Evolutionary conservation across 345 rosid species (phyloP).

Genomic region (Euclidium syriacum): DNA sequence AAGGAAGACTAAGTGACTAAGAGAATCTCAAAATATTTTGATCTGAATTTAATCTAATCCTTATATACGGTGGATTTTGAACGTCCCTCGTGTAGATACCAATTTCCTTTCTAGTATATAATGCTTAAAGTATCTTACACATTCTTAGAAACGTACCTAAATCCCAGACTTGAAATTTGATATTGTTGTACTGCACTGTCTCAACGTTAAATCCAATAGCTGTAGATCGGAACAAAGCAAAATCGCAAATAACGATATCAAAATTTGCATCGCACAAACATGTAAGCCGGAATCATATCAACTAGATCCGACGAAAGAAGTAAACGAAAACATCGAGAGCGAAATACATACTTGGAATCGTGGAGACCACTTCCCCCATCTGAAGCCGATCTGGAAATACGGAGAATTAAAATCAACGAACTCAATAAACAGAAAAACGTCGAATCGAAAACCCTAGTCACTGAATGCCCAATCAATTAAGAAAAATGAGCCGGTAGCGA

Average conservation of each 20-base stretch:
- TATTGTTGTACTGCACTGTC: slow-evolving; percentile 89
- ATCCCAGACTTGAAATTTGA: slow-evolving; percentile 95
- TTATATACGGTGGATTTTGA: background rate
- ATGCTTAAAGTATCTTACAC: background rate
- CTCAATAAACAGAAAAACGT: slow-evolving; percentile 1
- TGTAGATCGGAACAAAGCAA: slow-evolving; percentile 29
- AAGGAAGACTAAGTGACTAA: background rate
- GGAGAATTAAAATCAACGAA: background rate
- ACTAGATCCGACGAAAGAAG: slow-evolving; percentile 7
- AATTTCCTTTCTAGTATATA: background rate
- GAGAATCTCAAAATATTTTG: background rate
- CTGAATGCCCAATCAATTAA: background rate
- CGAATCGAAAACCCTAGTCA: slow-evolving; percentile 14
- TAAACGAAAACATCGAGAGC: background rate
- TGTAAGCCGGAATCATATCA: slow-evolving; percentile 6
- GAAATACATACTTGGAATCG: slow-evolving; percentile 75
- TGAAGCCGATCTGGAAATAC: slow-evolving; percentile 75
- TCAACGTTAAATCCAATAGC: slow-evolving; percentile 99
- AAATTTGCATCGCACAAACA: background rate
- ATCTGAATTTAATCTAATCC: background rate
- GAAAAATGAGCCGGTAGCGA: background rate
- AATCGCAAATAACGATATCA: background rate
- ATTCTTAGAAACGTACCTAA: slow-evolving; percentile 41
- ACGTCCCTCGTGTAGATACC: background rate
- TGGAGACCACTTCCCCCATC: slow-evolving; percentile 98